Evolutionary conservation across 2,329 filamentous ascomycete genomes (phyloP).

Genomic region (Cadophora malorum): DNA sequence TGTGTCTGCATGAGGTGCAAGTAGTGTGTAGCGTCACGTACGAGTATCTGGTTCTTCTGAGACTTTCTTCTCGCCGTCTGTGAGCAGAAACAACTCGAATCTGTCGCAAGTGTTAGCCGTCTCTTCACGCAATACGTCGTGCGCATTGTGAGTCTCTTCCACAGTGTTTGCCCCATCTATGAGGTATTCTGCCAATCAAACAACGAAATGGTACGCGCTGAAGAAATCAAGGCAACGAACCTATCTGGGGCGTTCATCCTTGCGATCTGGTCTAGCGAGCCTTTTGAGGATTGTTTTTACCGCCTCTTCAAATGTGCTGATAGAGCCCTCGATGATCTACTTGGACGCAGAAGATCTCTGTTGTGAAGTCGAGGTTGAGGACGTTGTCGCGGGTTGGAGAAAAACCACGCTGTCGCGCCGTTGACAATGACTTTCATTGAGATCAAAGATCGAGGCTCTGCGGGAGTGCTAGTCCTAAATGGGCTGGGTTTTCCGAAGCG

Average conservation of each 20-base stretch:
- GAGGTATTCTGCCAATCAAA: neutral
- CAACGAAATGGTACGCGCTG: neutral
- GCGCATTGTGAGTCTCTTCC: too few relatives aligned
- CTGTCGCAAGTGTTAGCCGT: slow-evolving; percentile 54
- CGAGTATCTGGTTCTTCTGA: slow-evolving; percentile 87
- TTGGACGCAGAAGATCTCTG: neutral
- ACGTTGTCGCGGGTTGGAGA: slow-evolving; percentile 9
- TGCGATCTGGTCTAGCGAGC: slow-evolving; percentile 26
- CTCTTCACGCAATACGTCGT: neutral
- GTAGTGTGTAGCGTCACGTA: slow-evolving; percentile 54
- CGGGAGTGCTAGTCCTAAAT: slow-evolving; percentile 30
- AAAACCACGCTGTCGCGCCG: neutral
- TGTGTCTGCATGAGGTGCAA: neutral
- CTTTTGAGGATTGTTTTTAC: neutral
- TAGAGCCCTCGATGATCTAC: neutral
- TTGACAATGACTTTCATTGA: neutral
- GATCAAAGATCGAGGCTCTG: slow-evolving; percentile 32
- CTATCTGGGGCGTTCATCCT: slow-evolving; percentile 60
- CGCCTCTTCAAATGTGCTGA: neutral
- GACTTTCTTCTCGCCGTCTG: slow-evolving; percentile 90
- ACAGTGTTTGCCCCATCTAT: too few relatives aligned
- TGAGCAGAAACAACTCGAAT: slow-evolving; percentile 92
- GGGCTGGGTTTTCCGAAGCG: neutral
- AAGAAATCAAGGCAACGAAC: slow-evolving; percentile 46
- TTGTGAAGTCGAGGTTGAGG: neutral